Evolutionary conservation across 805 yeast genomes (phyloP).

Genomic region (Yamadazyma tumulicola): DNA sequence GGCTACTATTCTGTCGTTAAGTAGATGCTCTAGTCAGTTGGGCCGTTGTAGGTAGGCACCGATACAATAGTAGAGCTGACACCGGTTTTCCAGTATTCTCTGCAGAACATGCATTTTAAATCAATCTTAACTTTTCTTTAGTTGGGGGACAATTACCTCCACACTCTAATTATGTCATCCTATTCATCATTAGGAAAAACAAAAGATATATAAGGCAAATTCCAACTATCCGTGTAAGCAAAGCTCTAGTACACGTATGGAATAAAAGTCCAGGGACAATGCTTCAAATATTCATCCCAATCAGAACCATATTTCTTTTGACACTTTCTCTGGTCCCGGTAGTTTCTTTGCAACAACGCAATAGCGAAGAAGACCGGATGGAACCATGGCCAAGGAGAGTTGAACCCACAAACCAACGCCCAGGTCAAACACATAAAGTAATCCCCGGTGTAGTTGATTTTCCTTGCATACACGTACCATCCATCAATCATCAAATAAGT

Average conservation of each 20-base stretch:
- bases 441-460: constrained; percentile 93
- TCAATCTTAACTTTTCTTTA: no score
- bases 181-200: no score
- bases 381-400: constrained; percentile 92
- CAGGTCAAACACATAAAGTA: constrained; percentile 83
- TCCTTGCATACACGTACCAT: constrained; percentile 91
- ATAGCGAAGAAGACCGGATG: constrained; percentile 87
- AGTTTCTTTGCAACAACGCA: constrained; percentile 84
- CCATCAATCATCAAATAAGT: constrained; percentile 85
- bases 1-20: no score
- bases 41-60: no score
- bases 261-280: constrained; percentile 88
- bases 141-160: no score
- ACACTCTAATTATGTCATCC: no score
- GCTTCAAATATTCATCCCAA: constrained; percentile 82
- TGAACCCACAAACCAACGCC: constrained; percentile 88
- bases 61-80: no score
- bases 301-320: constrained; percentile 86
- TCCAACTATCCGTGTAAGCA: background rate
- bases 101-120: no score
- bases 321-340: constrained; percentile 85
- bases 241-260: constrained; percentile 67
- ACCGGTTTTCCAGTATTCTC: no score
- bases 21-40: no score
- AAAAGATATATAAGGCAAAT: no score